Percentiles rank a stretch among this genome's conserved stretches.
phyloP scores from a whole-genome alignment of 164 flowering plant genomes.

The Kingdonia uniflora region DNA sequence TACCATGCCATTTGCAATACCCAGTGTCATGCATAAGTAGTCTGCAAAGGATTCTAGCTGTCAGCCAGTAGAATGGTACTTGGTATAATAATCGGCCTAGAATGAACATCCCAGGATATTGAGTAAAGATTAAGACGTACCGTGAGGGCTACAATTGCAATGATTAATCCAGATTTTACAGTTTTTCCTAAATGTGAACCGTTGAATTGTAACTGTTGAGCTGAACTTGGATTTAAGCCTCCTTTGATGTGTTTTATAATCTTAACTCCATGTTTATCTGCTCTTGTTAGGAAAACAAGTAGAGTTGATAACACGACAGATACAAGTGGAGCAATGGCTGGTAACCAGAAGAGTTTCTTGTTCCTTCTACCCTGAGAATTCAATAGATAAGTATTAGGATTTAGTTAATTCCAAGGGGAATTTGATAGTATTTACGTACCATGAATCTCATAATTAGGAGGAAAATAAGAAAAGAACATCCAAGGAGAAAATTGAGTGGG shows the following conservation, averaged over 20 bases:
- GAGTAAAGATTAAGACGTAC: no score
- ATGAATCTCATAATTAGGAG: slow-evolving; percentile 51
- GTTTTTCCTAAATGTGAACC: slow-evolving; percentile 50
- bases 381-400: background rate
- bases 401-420: background rate
- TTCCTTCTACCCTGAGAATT: slow-evolving; percentile 47
- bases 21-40: no score
- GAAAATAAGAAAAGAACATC: slow-evolving; percentile 67
- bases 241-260: slow-evolving; percentile 58
- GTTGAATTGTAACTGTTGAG: slow-evolving; percentile 58
- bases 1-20: no score
- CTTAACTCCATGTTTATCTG: slow-evolving; percentile 68
- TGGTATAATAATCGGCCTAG: no score
- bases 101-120: no score
- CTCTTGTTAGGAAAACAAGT: slow-evolving; percentile 49
- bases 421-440: slow-evolving; percentile 28
- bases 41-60: no score
- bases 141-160: slow-evolving; percentile 91
- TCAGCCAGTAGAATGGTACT: no score
- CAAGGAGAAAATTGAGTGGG: slow-evolving; percentile 51
- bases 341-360: slow-evolving; percentile 76
- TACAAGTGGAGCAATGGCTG: slow-evolving; percentile 71
- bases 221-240: slow-evolving; percentile 88
- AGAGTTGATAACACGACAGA: slow-evolving; percentile 65
- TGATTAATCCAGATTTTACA: slow-evolving; percentile 74